phyloP scores from a whole-genome alignment of 2,329 filamentous ascomycete species.

The Aureobasidium subglaciale region DNA sequence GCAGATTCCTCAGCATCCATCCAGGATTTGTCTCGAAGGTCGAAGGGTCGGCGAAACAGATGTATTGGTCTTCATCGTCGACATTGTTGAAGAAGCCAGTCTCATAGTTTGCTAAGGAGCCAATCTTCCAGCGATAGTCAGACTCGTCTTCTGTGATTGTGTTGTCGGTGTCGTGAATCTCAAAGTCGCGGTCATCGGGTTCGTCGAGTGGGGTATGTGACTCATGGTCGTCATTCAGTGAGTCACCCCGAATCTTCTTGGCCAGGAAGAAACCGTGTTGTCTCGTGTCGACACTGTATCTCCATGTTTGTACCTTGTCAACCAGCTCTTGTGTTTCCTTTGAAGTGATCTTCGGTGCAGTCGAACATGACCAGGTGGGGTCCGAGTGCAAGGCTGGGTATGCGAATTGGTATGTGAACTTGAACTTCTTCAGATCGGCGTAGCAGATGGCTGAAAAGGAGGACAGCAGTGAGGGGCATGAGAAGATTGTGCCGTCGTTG shows the following conservation, averaged over 20 bases:
- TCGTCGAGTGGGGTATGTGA: constrained; percentile 22
- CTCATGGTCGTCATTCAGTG: constrained; percentile 25
- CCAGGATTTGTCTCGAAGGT: constrained; percentile 82
- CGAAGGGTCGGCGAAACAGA: constrained; percentile 87
- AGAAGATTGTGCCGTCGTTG: constrained; percentile 91
- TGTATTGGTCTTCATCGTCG: constrained; percentile 65
- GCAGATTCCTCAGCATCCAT: constrained; percentile 85
- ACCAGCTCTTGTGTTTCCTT: constrained; percentile 73
- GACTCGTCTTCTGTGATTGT: constrained; percentile 41
- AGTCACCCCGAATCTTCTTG: constrained; percentile 54
- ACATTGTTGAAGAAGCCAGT: constrained; percentile 75
- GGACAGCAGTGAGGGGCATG: constrained; percentile 81
- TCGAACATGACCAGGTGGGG: constrained; percentile 56
- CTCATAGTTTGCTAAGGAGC: constrained; percentile 70
- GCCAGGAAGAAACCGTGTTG: constrained; percentile 96
- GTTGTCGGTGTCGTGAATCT: constrained; percentile 34
- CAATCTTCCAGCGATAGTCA: constrained; percentile 70
- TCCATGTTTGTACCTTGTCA: constrained; percentile 81
- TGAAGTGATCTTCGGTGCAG: constrained; percentile 43
- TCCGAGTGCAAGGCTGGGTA: constrained; percentile 91
- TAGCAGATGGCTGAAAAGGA: constrained; percentile 87
- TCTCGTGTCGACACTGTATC: constrained; percentile 68
- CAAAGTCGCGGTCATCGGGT: constrained; percentile 24
- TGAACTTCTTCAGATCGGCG: constrained; percentile 95
- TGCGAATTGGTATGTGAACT: constrained; percentile 96